Percentiles rank a stretch among this genome's conserved stretches.
Conservation (phyloP, 2,329 filamentous ascomycete genomes). For the Thielaviopsis punctulata region DNA sequence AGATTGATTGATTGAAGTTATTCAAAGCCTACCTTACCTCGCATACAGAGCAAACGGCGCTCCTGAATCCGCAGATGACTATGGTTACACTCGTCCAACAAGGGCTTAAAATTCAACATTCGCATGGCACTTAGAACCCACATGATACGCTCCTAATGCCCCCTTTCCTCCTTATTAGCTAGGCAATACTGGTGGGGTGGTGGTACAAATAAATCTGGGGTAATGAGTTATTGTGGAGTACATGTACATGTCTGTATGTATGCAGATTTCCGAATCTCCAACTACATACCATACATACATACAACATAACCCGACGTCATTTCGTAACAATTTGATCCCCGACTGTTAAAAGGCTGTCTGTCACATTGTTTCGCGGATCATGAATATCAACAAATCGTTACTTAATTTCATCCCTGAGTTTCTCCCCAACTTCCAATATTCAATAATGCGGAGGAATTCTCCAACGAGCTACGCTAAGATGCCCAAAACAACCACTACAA, state of each 20-base stretch:
- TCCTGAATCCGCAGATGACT: background rate
- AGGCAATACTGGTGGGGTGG: background rate
- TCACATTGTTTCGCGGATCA: too few species aligned
- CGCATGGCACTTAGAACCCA: background rate
- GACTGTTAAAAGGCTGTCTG: background rate
- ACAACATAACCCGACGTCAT: background rate
- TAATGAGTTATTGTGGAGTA: background rate
- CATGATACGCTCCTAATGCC: background rate
- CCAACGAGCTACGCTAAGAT: too few species aligned
- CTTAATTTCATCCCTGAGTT: too few species aligned
- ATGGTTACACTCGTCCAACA: background rate
- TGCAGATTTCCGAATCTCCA: too few species aligned
- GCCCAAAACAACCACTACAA: too few species aligned
- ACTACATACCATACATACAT: background rate
- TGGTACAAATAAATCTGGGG: background rate
- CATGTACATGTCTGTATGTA: too few species aligned
- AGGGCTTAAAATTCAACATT: background rate
- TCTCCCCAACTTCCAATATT: too few species aligned
- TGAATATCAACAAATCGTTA: too few species aligned
- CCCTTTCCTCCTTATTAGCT: background rate
- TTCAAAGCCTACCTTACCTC: too few species aligned
- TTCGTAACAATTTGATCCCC: background rate
- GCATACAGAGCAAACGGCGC: too few species aligned
- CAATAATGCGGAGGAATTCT: too few species aligned
- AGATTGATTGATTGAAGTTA: too few species aligned